phyloP scores from a whole-genome alignment of 2,329 filamentous ascomycete genomes.

The Sphaerostilbella broomeana region DNA sequence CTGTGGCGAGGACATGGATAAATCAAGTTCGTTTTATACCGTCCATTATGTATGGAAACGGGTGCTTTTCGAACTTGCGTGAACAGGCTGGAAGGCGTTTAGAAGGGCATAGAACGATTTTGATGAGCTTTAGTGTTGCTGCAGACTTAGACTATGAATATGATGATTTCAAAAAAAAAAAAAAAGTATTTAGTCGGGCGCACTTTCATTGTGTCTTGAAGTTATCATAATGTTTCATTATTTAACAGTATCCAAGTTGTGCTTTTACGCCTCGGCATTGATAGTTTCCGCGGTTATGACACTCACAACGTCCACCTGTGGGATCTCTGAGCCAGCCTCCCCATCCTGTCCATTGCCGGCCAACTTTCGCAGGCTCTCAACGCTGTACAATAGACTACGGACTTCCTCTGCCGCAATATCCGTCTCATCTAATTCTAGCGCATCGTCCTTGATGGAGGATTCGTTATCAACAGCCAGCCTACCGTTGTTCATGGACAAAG shows the following conservation, averaged over 20 bases:
- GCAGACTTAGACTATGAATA: conserved; percentile 19
- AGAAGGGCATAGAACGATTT: conserved; percentile 34
- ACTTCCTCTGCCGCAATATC: conserved; percentile 34
- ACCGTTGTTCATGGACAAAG: conserved; percentile 26
- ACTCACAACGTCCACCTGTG: conserved; percentile 6
- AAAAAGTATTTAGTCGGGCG: too few relatives aligned
- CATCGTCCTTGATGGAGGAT: conserved; percentile 19
- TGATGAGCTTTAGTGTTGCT: conserved; percentile 27
- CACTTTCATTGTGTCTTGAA: conserved; percentile 2
- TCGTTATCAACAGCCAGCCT: conserved; percentile 26
- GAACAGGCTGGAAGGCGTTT: conserved; percentile 32
- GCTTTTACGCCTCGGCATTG: conserved; percentile 1
- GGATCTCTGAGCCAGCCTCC: conserved; percentile 14
- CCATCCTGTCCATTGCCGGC: conserved; percentile 20
- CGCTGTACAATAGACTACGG: conserved; percentile 38
- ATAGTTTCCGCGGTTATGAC: conserved; percentile 9
- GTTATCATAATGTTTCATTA: too few relatives aligned
- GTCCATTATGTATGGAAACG: conserved; percentile 13
- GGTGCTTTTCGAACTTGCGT: conserved; percentile 22
- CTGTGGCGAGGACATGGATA: conserved; percentile 8
- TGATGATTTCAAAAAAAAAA: conserved; percentile 11
- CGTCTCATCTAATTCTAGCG: conserved; percentile 23
- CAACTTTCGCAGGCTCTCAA: conserved; percentile 43
- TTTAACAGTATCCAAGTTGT: too few relatives aligned
- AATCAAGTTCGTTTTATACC: conserved; percentile 11